phyloP scores from a whole-genome alignment of 1,284 basidiomycete genomes.

The Boletus austroedulis region DNA sequence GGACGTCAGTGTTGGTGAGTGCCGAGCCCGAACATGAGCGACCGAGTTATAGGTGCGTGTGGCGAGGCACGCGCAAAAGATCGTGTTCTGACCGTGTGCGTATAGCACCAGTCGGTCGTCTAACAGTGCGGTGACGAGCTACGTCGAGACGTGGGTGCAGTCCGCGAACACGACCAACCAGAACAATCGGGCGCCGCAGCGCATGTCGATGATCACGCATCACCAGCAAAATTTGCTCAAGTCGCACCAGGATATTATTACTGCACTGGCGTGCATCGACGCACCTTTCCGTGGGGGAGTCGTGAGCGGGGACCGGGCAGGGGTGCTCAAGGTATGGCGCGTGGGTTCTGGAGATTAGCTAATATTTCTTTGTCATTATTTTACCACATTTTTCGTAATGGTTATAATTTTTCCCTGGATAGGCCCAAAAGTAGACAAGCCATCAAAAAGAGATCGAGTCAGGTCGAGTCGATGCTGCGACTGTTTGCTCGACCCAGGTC shows the following conservation, averaged over 20 bases:
- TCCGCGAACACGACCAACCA: constrained; percentile 43
- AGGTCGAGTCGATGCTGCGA: constrained; percentile 28
- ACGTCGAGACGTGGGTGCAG: constrained; percentile 66
- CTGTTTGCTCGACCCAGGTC: constrained; percentile 24
- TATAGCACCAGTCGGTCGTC: constrained; percentile 35
- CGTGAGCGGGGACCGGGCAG: constrained; percentile 80
- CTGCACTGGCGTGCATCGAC: constrained; percentile 77
- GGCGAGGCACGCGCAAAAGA: background rate
- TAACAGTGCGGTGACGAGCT: constrained; percentile 45
- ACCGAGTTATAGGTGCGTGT: constrained; percentile 63
- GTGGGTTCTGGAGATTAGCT: constrained; percentile 51
- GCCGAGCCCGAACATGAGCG: constrained; percentile 65
- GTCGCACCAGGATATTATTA: constrained; percentile 82
- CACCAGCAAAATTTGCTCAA: constrained; percentile 77
- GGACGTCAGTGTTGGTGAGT: constrained; percentile 71
- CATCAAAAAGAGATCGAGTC: constrained; percentile 16
- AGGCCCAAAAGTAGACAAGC: constrained; percentile 30
- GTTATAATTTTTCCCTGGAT: background rate
- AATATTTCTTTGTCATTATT: background rate
- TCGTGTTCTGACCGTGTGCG: background rate
- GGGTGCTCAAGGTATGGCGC: constrained; percentile 81
- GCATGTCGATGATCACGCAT: constrained; percentile 73
- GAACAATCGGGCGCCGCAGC: constrained; percentile 64
- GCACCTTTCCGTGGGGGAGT: constrained; percentile 84
- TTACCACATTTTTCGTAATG: background rate